phyloP scores from a whole-genome alignment of 257 asterid genomes.

The Craterostigma plantagineum region DNA sequence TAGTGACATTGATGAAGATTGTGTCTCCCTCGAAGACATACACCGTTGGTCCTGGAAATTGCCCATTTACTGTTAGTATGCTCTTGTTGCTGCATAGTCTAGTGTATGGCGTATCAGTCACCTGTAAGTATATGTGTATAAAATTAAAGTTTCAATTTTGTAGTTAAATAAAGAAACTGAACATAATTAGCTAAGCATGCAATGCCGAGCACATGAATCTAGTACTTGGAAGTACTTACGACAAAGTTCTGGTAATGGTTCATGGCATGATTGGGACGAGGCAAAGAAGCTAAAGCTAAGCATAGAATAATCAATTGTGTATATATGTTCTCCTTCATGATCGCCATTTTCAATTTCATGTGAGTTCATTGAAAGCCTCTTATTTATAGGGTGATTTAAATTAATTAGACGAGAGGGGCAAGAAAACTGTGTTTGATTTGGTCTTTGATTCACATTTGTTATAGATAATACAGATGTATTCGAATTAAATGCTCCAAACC shows the following conservation, averaged over 20 bases:
- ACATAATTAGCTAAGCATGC: too few relatives aligned
- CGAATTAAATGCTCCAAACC: constrained; percentile 7
- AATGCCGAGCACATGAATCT: too few relatives aligned
- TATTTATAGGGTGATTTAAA: too few relatives aligned
- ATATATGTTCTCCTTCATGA: too few relatives aligned
- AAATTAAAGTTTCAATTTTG: background rate
- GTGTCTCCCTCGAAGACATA: constrained; percentile 16
- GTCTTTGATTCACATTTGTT: too few relatives aligned
- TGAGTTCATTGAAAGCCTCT: too few relatives aligned
- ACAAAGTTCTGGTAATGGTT: background rate
- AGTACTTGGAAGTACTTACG: background rate
- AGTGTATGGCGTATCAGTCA: constrained; percentile 12
- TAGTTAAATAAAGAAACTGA: background rate
- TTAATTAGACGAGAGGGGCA: too few relatives aligned
- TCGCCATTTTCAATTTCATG: too few relatives aligned
- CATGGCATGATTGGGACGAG: background rate
- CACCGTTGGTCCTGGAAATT: constrained; percentile 30
- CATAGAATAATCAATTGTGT: too few relatives aligned
- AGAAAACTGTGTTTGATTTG: too few relatives aligned
- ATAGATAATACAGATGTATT: too few relatives aligned
- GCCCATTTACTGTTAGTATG: constrained; percentile 26
- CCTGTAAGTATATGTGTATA: constrained; percentile 13
- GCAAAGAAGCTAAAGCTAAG: too few relatives aligned
- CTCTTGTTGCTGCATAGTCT: constrained; percentile 22
- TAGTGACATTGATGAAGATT: constrained; percentile 11